Evolutionary conservation across 2,329 filamentous ascomycete species (phyloP).

Genomic region (Cytospora leucostoma): DNA sequence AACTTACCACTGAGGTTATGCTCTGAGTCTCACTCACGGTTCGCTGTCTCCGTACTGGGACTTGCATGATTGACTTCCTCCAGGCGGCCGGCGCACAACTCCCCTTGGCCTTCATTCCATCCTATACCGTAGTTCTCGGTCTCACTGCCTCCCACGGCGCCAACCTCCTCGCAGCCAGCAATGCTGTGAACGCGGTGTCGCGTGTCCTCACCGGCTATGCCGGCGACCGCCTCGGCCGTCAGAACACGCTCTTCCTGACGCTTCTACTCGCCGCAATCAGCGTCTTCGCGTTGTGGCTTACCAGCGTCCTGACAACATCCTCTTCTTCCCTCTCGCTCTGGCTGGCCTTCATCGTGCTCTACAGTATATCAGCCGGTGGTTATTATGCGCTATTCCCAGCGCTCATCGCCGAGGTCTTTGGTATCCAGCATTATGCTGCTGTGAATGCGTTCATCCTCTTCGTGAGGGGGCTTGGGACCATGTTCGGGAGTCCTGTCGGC

Average conservation of each 20-base stretch:
- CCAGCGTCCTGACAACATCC: conserved; percentile 35
- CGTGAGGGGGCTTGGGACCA: conserved; percentile 44
- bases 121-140: conserved; percentile 48
- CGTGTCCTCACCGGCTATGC: conserved; percentile 47
- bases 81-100: conserved; percentile 48
- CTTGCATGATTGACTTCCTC: conserved; percentile 6
- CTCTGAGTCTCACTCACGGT: neutral
- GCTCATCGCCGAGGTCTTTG: conserved; percentile 50
- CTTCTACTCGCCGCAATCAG: conserved; percentile 40
- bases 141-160: conserved; percentile 39
- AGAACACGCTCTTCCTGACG: conserved; percentile 49
- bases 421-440: conserved; percentile 48
- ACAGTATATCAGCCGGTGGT: conserved; percentile 46
- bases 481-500: conserved; percentile 48
- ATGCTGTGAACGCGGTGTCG: conserved; percentile 47
- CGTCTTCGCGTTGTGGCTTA: conserved; percentile 43
- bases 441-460: conserved; percentile 51
- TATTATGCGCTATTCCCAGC: conserved; percentile 50
- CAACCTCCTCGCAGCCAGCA: conserved; percentile 46
- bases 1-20: neutral
- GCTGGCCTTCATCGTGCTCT: conserved; percentile 45
- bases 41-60: neutral
- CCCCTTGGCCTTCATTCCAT: conserved; percentile 50
- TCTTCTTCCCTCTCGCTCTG: conserved; percentile 38
- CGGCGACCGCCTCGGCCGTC: conserved; percentile 49